phyloP scores from a whole-genome alignment of 83 land plant species.

The Picea abies region DNA sequence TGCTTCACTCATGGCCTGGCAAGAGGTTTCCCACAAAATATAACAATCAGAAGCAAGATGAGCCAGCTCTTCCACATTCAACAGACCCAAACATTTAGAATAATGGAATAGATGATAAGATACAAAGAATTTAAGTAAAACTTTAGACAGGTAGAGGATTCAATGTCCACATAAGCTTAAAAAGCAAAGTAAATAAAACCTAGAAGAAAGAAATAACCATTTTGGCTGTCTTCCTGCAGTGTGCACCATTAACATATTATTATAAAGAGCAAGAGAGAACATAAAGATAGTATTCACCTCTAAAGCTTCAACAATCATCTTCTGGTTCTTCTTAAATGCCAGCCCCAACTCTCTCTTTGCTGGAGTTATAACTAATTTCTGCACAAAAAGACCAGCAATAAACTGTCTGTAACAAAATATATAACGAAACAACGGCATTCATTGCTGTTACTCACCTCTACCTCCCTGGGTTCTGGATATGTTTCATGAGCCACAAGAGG shows the following conservation, averaged over 20 bases:
- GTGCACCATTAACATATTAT: background rate
- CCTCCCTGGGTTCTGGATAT: slow-evolving; percentile 80
- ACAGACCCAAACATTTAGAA: too few relatives aligned
- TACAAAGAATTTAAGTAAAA: too few relatives aligned
- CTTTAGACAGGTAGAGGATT: too few relatives aligned
- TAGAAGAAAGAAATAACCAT: too few relatives aligned
- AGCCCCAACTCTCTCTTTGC: slow-evolving; percentile 82
- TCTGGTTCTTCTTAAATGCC: slow-evolving; percentile 76
- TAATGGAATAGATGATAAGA: too few relatives aligned
- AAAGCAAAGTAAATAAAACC: too few relatives aligned
- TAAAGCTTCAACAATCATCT: slow-evolving; percentile 76
- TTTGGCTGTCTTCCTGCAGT: background rate
- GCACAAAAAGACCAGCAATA: slow-evolving; percentile 9
- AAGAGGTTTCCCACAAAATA: too few relatives aligned
- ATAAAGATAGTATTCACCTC: slow-evolving; percentile 48
- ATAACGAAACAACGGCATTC: background rate
- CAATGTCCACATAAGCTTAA: too few relatives aligned
- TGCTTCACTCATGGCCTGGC: too few relatives aligned
- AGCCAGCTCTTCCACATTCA: too few relatives aligned
- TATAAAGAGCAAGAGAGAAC: background rate
- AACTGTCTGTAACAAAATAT: background rate
- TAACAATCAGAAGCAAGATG: too few relatives aligned
- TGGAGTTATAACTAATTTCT: slow-evolving; percentile 82
- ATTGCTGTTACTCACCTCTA: slow-evolving; percentile 57
- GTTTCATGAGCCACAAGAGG: slow-evolving; percentile 83